These are phyloP conservation scores for Hemisphaericaspora nanyangensis DNA, from an alignment of 805 yeast genomes.

Conservation along the genomic window DNA sequence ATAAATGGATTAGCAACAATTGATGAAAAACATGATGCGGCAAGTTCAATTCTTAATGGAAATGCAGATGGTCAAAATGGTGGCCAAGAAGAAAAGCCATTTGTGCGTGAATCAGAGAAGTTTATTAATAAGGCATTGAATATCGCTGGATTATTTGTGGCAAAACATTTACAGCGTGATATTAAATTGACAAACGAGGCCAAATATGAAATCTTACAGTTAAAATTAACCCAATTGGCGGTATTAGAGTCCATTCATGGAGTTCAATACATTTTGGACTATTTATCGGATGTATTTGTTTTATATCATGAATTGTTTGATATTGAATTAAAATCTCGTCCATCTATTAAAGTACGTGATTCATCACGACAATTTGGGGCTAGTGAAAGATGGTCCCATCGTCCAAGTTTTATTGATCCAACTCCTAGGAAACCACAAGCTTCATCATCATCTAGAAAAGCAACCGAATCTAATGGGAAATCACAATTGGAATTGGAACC, in stretches of 20 bases:
- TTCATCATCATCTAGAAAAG: no score
- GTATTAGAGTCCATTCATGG: conserved; percentile 64
- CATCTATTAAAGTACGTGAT: conserved; percentile 3
- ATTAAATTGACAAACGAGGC: conserved; percentile 22
- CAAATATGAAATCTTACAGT: conserved; percentile 54
- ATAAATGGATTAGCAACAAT: no score
- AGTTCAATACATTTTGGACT: conserved; percentile 52
- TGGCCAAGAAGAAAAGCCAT: background rate
- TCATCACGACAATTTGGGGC: conserved; percentile 4
- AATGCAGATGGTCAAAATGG: conserved; percentile 2
- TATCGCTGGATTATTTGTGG: conserved; percentile 33
- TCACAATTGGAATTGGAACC: background rate
- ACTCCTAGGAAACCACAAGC: background rate
- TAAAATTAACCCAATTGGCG: conserved; percentile 72
- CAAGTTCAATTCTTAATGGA: background rate
- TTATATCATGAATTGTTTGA: conserved; percentile 52
- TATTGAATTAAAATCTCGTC: conserved; percentile 6
- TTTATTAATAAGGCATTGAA: conserved; percentile 51
- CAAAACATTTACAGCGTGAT: conserved; percentile 23
- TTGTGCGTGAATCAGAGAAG: conserved; percentile 46
- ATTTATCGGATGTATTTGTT: conserved; percentile 62
- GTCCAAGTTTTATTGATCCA: conserved; percentile 41
- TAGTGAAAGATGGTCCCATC: conserved; percentile 30
- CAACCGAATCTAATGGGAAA: background rate
- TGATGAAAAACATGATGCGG: background rate